These are phyloP conservation scores for Mrakia hoshinonis DNA, from an alignment of 768 basidiomycete species.

Conservation along the genomic window DNA sequence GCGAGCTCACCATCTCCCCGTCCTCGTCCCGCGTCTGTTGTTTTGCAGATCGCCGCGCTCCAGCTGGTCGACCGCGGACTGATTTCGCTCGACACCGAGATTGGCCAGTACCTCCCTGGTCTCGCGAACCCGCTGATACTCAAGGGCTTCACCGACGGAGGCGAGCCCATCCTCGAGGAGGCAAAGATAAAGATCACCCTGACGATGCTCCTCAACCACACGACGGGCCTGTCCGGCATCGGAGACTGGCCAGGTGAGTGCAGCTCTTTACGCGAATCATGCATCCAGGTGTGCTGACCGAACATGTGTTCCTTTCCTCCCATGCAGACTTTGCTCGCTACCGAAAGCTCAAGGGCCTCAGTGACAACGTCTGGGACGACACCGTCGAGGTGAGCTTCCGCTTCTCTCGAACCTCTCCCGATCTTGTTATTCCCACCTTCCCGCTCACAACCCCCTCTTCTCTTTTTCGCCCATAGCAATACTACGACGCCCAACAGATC, in stretches of 20 bases:
- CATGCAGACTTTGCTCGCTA: constrained; percentile 1
- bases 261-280: background rate
- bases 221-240: background rate
- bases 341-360: background rate
- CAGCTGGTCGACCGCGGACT: constrained; percentile 1
- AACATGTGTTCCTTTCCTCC: background rate
- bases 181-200: background rate
- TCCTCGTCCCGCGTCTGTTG: background rate
- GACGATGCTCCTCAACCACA: background rate
- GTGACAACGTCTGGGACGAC: background rate
- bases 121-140: background rate
- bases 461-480: too few relatives aligned
- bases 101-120: constrained; percentile 4
- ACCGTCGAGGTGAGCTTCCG: background rate
- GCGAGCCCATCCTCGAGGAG: background rate
- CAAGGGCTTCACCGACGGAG: background rate
- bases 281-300: too few relatives aligned
- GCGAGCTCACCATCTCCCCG: background rate
- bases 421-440: background rate
- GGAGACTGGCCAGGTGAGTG: constrained; percentile 2
- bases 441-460: too few relatives aligned
- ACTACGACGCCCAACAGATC: background rate
- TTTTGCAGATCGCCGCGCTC: constrained; percentile 2
- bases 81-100: background rate
- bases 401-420: background rate